Base-by-base conservation (phyloP, 2,329 filamentous ascomycete species). In the Cytospora mali region DNA sequence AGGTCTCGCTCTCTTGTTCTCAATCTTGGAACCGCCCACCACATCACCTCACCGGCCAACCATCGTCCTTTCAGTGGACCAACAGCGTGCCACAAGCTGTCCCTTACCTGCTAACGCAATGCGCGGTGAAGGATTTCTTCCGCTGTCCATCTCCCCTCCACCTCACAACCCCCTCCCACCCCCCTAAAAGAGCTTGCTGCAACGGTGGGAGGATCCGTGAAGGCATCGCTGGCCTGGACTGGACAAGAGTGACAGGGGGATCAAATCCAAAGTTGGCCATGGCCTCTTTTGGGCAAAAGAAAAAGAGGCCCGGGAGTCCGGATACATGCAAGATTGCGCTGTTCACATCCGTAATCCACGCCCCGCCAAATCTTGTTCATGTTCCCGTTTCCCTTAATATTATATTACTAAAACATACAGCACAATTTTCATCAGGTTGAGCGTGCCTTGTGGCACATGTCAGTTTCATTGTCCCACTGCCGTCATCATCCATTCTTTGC, bases 391-490 rank as follows among this genome's bases (percentile, higher is more conserved):
- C 35, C 42, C 42, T 46, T 46, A 46, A 11, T 46, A 46, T 23
- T 23, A 46, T 46, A 46, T 46, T 46, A 46, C 42, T 23, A 46
- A 46, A 46, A 23, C n/a, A 23, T 23, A 46, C 4, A 21, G 21
- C 42, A 46, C 42, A 46, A 46, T 21, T n/a, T 14, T 23, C n/a
- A 25, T 49, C n/a, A 28, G n/a, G 27, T 31, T 55, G n/a, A 71
- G 51, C 68, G 42, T 46, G 42, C 66, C 31, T 66, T 62, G 48
- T 64, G 65, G 51, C 35, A 46, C 25, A 42, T 55, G 53, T 46
- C 33, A 55, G 33, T 18, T 55, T 16, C 21, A 23, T 35, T 46
- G 53, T 27, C 39, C 33, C n/a, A n/a, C 42, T 28, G 42, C 21
- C n/a, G 16, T 16, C 42, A 27, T 61, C 28, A 28, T 4, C n/a